phyloP scores from a whole-genome alignment of 305 asterid species.

The Fraxinus angustifolia region DNA sequence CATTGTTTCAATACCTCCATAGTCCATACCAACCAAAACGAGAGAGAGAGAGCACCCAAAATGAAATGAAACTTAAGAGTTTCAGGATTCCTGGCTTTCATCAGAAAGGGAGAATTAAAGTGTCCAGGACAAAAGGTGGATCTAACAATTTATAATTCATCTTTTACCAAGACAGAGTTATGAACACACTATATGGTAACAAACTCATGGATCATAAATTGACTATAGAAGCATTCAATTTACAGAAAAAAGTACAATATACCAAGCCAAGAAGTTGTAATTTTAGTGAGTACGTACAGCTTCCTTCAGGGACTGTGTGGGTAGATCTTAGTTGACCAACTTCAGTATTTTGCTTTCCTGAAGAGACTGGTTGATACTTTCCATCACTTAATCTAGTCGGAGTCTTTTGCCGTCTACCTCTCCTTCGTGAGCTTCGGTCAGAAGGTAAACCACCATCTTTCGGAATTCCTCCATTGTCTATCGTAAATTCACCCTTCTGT shows the following conservation, averaged over 20 bases:
- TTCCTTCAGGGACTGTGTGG: constrained; percentile 44
- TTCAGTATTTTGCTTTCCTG: constrained; percentile 54
- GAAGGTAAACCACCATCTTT: constrained; percentile 45
- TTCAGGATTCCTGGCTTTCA: background rate
- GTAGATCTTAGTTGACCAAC: constrained; percentile 36
- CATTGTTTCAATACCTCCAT: background rate
- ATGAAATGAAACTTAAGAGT: background rate
- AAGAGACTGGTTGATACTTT: constrained; percentile 34
- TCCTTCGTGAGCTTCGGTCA: constrained; percentile 64
- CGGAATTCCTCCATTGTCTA: constrained; percentile 39
- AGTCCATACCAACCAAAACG: background rate
- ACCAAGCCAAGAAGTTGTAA: constrained; percentile 10
- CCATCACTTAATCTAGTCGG: constrained; percentile 42
- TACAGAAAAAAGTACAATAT: background rate
- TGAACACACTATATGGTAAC: background rate
- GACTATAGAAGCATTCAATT: background rate
- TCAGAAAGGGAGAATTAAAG: background rate
- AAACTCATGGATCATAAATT: background rate
- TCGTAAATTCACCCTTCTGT: constrained; percentile 38
- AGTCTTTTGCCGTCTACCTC: constrained; percentile 59
- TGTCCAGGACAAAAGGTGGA: background rate
- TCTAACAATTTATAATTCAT: background rate
- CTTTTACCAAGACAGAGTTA: background rate
- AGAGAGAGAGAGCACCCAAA: background rate
- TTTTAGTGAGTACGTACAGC: constrained; percentile 34